Evolutionary conservation across 768 basidiomycete genomes (phyloP).

Genomic region (Collybia nuda): DNA sequence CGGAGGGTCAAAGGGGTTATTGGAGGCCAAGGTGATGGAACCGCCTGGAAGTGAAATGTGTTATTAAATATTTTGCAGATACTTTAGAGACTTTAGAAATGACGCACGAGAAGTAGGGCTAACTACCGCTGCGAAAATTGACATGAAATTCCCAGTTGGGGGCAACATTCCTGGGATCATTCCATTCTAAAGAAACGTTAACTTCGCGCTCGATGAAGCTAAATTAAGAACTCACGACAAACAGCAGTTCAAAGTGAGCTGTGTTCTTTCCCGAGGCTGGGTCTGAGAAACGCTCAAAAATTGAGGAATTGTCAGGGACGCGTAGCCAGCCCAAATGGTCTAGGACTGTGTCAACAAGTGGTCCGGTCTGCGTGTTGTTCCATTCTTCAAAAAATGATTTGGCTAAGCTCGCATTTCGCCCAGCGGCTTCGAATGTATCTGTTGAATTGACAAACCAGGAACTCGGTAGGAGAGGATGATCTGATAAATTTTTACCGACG

Average conservation of each 20-base stretch:
- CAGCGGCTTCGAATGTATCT: background rate
- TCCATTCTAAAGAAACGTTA: too few relatives aligned
- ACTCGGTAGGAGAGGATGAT: slow-evolving; percentile 19
- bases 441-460: slow-evolving; percentile 23
- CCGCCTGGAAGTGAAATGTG: background rate
- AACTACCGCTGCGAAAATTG: background rate
- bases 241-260: slow-evolving; percentile 20
- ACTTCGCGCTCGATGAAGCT: background rate
- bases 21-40: background rate
- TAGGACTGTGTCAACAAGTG: slow-evolving; percentile 16
- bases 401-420: background rate
- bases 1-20: background rate
- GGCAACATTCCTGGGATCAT: background rate
- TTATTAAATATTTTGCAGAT: background rate
- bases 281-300: slow-evolving; percentile 17
- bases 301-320: slow-evolving; percentile 16
- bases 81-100: background rate
- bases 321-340: slow-evolving; percentile 23
- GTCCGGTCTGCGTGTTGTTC: slow-evolving; percentile 18
- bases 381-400: slow-evolving; percentile 9
- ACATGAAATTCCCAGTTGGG: background rate
- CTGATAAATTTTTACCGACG: slow-evolving; percentile 25
- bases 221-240: background rate
- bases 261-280: slow-evolving; percentile 23
- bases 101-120: background rate